Conservation (phyloP, 2,329 filamentous ascomycete genomes). For the Phyllosticta ampelicida region DNA sequence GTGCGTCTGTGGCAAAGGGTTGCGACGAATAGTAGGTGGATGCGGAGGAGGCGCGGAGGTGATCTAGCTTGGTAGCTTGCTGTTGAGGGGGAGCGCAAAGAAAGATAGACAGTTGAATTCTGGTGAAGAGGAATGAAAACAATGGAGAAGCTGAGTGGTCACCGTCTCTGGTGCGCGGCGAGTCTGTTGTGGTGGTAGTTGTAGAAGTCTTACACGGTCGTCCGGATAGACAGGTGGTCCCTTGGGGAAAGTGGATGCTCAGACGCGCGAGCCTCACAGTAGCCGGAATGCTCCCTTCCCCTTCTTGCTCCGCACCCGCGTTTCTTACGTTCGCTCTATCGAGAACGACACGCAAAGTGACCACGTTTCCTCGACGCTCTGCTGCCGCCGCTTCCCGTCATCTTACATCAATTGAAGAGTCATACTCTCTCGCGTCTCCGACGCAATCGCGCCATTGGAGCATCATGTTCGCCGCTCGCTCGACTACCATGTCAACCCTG, state of each 20-base stretch:
- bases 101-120: background rate
- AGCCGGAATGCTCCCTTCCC: constrained; percentile 3
- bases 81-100: background rate
- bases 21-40: constrained; percentile 5
- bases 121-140: background rate
- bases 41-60: background rate
- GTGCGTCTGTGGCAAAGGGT: background rate
- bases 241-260: background rate
- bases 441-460: background rate
- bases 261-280: background rate
- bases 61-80: background rate
- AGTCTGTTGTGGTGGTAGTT: background rate
- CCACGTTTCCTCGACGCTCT: constrained; percentile 5
- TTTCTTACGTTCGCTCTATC: constrained; percentile 1
- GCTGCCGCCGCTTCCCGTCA: background rate
- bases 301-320: background rate
- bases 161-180: background rate
- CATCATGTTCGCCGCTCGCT: background rate
- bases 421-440: background rate
- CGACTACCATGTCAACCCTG: background rate
- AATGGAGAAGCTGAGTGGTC: background rate
- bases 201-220: background rate
- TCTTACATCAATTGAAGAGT: background rate
- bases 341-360: background rate
- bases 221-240: background rate